Base-by-base conservation (phyloP, 768 basidiomycete species). In the Tylopilus rubrobrunneus region DNA sequence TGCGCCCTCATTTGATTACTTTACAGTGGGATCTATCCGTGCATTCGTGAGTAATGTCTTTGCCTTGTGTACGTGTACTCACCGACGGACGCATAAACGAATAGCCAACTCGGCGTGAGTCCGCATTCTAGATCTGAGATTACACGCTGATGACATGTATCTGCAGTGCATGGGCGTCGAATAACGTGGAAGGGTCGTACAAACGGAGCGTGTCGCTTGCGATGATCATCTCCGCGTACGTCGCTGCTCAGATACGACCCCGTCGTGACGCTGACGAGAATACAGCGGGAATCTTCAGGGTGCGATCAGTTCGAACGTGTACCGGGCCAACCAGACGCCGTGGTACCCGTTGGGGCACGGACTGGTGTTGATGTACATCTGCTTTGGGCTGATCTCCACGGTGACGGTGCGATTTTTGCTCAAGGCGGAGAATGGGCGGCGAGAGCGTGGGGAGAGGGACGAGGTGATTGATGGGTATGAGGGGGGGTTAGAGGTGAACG, bases 241-340 rank as follows among this genome's bases (percentile, higher is more conserved):
- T 66, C 15, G 21, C 33, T 5, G 14, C 17, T 39, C 7, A 49
- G 45, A 23, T 45, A 8, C 37, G 19, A 8, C 17, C 49, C 29
- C 36, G 14, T 37, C 15, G 36, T 7, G 39, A 7, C 39, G 40
- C 39, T 31, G 27, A 53, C 12, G 28, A 17, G 8, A 1, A 7
- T 28, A 2, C 52, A 86, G 84, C 58, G 86, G 86, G 8, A 88
- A 88, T 64, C 71, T 88, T 48, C 86, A 87, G 62, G 87, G 86
- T 19, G 86, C 84, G n/a, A 81, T 90, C 40, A 83, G 81, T 63
- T 87, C 85, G 17, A 88, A 89, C 60, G 80, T 90, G 76, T 89
- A 90, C 63, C 86, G 86, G 31, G 78, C 78, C 4, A 67, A 65
- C 45, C 84, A 89, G 64, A 73, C 73, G 56, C 88, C 87, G 10